phyloP scores from a whole-genome alignment of 1,284 basidiomycete species.

The Ganoderma sp. region DNA sequence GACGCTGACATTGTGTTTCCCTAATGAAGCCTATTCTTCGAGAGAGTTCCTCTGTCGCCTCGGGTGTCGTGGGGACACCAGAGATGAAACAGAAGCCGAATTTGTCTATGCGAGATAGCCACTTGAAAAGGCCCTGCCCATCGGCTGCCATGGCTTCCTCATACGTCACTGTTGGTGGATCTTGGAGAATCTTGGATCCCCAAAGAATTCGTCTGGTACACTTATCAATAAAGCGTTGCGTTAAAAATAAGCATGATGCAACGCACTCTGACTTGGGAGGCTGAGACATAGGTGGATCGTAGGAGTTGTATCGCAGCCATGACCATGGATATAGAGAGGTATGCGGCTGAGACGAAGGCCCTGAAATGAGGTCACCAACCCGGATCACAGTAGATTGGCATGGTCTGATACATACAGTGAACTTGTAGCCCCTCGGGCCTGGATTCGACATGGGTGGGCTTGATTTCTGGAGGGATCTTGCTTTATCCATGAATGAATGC shows the following conservation, averaged over 20 bases:
- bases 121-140: constrained; percentile 76
- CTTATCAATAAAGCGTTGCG: neutral
- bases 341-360: constrained; percentile 70
- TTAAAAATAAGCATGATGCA: neutral
- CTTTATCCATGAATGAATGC: neutral
- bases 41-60: constrained; percentile 84
- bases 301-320: constrained; percentile 79
- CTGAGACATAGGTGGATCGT: constrained; percentile 62
- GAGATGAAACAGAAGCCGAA: constrained; percentile 92
- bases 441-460: constrained; percentile 65
- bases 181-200: constrained; percentile 78
- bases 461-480: constrained; percentile 79
- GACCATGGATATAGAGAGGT: constrained; percentile 86
- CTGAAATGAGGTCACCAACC: constrained; percentile 40
- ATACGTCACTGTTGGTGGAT: constrained; percentile 80
- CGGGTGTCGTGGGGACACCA: constrained; percentile 81
- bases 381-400: constrained; percentile 7
- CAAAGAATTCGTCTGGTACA: constrained; percentile 73
- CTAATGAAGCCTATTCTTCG: constrained; percentile 87
- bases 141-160: constrained; percentile 75
- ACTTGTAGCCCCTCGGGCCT: constrained; percentile 73
- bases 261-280: constrained; percentile 50
- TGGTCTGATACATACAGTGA: constrained; percentile 54
- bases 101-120: constrained; percentile 80
- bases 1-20: constrained; percentile 84